Evolutionary conservation across 2,329 filamentous ascomycete species (phyloP).

Genomic region (Thielaviopsis musarum): DNA sequence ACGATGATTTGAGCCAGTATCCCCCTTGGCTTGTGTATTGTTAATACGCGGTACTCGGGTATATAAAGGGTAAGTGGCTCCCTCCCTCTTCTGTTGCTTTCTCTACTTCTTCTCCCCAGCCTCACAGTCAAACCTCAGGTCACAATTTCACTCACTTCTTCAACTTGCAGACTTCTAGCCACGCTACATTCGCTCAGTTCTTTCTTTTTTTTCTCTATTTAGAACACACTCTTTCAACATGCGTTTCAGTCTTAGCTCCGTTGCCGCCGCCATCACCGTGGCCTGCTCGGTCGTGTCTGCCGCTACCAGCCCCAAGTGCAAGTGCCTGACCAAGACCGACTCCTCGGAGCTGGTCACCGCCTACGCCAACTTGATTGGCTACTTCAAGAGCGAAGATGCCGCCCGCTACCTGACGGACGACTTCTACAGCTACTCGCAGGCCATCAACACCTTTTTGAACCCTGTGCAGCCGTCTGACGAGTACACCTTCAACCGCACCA

Average conservation of each 20-base stretch:
- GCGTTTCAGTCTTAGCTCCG: slow-evolving; percentile 7
- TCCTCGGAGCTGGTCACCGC: slow-evolving; percentile 9
- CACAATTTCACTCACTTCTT: neutral
- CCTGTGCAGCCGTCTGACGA: slow-evolving; percentile 7
- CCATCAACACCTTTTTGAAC: slow-evolving; percentile 14
- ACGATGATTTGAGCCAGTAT: neutral
- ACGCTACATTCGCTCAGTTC: neutral
- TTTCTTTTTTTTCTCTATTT: neutral
- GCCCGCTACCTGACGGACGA: slow-evolving; percentile 12
- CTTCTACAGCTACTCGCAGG: slow-evolving; percentile 12
- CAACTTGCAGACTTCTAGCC: neutral
- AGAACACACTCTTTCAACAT: slow-evolving; percentile 7
- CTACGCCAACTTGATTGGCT: slow-evolving; percentile 35
- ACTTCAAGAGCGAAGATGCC: slow-evolving; percentile 31
- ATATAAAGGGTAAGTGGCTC: neutral
- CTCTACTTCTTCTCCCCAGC: neutral
- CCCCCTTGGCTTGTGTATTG: neutral
- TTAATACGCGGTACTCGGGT: neutral
- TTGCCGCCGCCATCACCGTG: slow-evolving; percentile 7
- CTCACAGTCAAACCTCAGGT: neutral
- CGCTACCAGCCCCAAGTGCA: slow-evolving; percentile 7
- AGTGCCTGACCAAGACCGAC: slow-evolving; percentile 12
- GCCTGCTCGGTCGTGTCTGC: slow-evolving; percentile 3
- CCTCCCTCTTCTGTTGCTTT: neutral
- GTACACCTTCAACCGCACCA: slow-evolving; percentile 12